Evolutionary conservation across 2,329 filamentous ascomycete genomes (phyloP), one percentile per base, ranked within the genome.

Genomic region (Bipolaris victoriae): DNA sequence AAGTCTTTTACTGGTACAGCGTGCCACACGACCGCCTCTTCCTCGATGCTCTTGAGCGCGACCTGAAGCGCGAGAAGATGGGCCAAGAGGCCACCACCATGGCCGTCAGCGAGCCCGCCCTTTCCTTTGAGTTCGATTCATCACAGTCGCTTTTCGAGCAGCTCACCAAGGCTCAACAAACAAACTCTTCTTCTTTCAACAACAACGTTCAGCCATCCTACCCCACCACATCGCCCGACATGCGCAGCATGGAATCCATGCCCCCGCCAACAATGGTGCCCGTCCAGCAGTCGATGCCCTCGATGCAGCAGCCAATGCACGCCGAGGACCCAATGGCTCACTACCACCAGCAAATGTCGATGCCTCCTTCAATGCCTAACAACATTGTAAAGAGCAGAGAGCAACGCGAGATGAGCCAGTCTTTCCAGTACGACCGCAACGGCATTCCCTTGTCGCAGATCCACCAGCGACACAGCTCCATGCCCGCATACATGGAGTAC

Each of bases 1-100:
- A 99, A 84, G 95, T 99, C 65, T 99, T 99, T 75, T 99, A 98
- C 82, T 99, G 95, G 95, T 99, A 98, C 81, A 97, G 93, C 81
- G 95, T 99, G 46, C 95, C 95, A 1, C 95, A 99, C 77, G 95
- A 99, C 79, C 88, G 95, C 52, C 87, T 99, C 49, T 99, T 99
- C 81, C 88, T 99, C 67, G 95, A 99, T 81, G 95, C 95, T 37
- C 83, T 99, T 69, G 95, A 99, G 84, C 90, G 95, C 65, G 95
- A 99, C 75, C 81, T 99, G 75, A 99, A 99, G 88, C 88, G 95
- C 74, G 95, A 99, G 82, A 99, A 99, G 86, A 98, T 98, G 94
- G 90, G 90, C 66, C 95, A 99, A 80, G 95, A 99, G 80, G 92
- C 95, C 55, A 99, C 93, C 49, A 99, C 95, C 15, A 88, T 97